phyloP scores from a whole-genome alignment of 345 rosid species.

The Carallia pectinifolia region DNA sequence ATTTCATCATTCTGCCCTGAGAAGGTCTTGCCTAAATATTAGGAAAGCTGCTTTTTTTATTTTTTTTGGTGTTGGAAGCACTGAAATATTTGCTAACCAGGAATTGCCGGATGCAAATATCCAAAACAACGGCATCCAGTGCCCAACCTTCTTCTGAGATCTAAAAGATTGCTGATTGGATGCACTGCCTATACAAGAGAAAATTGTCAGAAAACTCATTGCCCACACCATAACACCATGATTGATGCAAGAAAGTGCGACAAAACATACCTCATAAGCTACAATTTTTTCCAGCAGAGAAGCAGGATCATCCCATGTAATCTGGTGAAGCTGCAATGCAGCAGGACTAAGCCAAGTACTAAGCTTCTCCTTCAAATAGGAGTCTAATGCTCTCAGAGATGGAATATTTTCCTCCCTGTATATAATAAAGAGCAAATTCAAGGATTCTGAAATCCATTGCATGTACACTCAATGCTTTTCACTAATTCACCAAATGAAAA shows the following conservation, averaged over 20 bases:
- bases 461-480: too few species aligned
- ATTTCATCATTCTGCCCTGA: background rate
- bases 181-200: constrained; percentile 69
- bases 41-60: background rate
- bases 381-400: constrained; percentile 70
- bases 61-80: background rate
- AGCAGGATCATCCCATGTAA: constrained; percentile 94
- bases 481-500: too few species aligned
- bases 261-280: constrained; percentile 68
- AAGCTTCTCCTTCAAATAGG: constrained; percentile 79
- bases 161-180: constrained; percentile 89
- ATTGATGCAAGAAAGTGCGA: constrained; percentile 1
- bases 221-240: background rate
- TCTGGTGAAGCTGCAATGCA: constrained; percentile 81
- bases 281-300: constrained; percentile 93
- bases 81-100: constrained; percentile 48
- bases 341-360: constrained; percentile 94
- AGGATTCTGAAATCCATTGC: background rate
- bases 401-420: constrained; percentile 69
- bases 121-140: constrained; percentile 88
- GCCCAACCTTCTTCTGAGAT: constrained; percentile 89
- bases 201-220: constrained; percentile 6
- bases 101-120: constrained; percentile 86
- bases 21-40: background rate
- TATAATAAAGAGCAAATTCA: constrained; percentile 12